Base-by-base conservation (phyloP, 1,284 basidiomycete species). In the Trametes versicolor region DNA sequence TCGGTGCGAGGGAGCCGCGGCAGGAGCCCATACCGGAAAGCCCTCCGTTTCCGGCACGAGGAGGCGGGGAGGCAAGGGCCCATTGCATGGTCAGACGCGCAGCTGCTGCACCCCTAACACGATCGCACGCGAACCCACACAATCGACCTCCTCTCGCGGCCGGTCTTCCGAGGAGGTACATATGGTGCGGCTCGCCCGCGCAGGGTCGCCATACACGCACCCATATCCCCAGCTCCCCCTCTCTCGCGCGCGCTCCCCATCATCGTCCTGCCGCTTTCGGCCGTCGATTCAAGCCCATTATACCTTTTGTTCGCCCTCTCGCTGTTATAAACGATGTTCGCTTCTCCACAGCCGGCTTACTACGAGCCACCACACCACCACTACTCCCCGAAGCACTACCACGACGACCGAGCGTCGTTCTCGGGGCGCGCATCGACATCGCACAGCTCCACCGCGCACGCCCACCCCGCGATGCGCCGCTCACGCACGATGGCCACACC, bases 11-110 rank as follows among this genome's bases (percentile, higher is more conserved):
- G 51, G 61, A 60, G 57, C 56, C 56, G 54, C 41, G 39, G 52
- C 34, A 45, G 53, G 39, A 29, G 68, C 65, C 51, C 57, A 39
- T 39, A 53, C 60, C 63, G 60, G 57, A 67, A 64, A 60, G 66
- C 60, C 55, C 53, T 59, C 73, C 70, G 60, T 64, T 66, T 71
- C 65, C 55, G 72, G 71, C 75, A 76, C 73, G 75, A 65, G 74
- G 71, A 70, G 66, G 65, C 72, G 73, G 66, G 74, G 73, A 73
- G 72, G 72, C 72, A 58, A 55, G 37, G 59, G 67, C 50, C 56
- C 64, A 62, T 57, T 62, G 68, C 61, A 68, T 51, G 51, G 62
- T 67, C 69, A 70, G 65, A 57, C 65, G 65, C 61, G 59, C 68
- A 63, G 64, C 57, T 64, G 37, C 66, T 66, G 60, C 65, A 60